phyloP scores from a whole-genome alignment of 257 asterid genomes.

The Anisodus acutangulus region DNA sequence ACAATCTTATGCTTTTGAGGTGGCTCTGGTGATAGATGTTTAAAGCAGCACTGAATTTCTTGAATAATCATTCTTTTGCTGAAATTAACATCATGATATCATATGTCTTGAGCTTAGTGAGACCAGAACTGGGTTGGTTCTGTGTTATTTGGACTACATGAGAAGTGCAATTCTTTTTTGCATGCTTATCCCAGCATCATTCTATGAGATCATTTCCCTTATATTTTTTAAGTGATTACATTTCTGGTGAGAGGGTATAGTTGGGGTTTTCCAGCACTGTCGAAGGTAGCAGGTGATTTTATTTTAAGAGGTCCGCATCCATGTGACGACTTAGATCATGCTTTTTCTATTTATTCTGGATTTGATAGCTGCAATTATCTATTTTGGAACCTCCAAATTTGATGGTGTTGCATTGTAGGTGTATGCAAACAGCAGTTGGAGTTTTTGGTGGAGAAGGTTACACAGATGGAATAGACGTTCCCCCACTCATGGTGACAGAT shows the following conservation, averaged over 20 bases:
- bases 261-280: neutral
- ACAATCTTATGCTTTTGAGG: slow-evolving; percentile 13
- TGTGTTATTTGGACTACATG: neutral
- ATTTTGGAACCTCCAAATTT: neutral
- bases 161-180: slow-evolving; percentile 11
- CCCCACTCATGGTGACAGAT: slow-evolving; percentile 74
- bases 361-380: slow-evolving; percentile 1
- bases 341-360: neutral
- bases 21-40: neutral
- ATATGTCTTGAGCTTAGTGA: slow-evolving; percentile 19
- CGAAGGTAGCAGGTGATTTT: neutral
- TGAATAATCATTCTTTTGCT: neutral
- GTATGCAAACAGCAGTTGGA: slow-evolving; percentile 97
- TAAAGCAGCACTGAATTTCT: neutral
- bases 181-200: neutral
- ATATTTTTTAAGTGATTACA: neutral
- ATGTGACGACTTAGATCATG: neutral
- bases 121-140: neutral
- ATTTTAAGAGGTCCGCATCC: neutral
- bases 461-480: slow-evolving; percentile 57
- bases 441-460: slow-evolving; percentile 83
- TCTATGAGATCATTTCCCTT: neutral
- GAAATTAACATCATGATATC: neutral
- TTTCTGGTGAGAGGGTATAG: neutral
- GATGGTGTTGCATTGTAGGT: slow-evolving; percentile 57